phyloP scores from a whole-genome alignment of 331 rosid genomes.

The Acacia pycnantha region DNA sequence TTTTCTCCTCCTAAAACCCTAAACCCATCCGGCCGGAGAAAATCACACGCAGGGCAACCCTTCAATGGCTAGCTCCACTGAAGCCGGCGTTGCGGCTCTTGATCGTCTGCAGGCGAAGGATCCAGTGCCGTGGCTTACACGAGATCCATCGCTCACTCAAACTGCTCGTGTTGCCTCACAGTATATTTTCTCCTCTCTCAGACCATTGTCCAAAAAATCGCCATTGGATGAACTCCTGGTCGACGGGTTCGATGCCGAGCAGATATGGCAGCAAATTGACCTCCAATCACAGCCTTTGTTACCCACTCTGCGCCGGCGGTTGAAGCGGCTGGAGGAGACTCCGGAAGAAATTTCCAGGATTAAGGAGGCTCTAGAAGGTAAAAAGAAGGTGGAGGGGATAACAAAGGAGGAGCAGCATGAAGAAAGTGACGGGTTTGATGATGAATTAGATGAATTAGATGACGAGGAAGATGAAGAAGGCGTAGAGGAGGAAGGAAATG shows the following conservation, averaged over 20 bases:
- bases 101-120: slow-evolving; percentile 49
- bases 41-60: neutral
- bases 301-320: slow-evolving; percentile 59
- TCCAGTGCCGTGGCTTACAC: slow-evolving; percentile 60
- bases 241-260: slow-evolving; percentile 86
- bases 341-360: slow-evolving; percentile 53
- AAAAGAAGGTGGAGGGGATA: slow-evolving; percentile 31
- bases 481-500: slow-evolving; percentile 6
- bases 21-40: slow-evolving; percentile 21
- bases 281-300: slow-evolving; percentile 80
- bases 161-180: slow-evolving; percentile 73
- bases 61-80: slow-evolving; percentile 30
- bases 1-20: slow-evolving; percentile 34
- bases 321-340: slow-evolving; percentile 56
- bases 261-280: slow-evolving; percentile 97
- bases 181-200: slow-evolving; percentile 59
- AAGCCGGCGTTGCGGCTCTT: slow-evolving; percentile 52
- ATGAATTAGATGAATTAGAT: slow-evolving; percentile 50
- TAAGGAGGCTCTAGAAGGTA: slow-evolving; percentile 29
- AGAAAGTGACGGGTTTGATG: slow-evolving; percentile 56
- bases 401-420: slow-evolving; percentile 3
- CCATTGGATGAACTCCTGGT: slow-evolving; percentile 73
- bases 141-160: slow-evolving; percentile 48
- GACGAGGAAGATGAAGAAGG: slow-evolving; percentile 40
- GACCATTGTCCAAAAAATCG: slow-evolving; percentile 64